Percentiles rank a stretch among this genome's conserved stretches.
Evolutionary conservation across 2,329 filamentous ascomycete genomes (phyloP).

Genomic region (Curvularia lunata): DNA sequence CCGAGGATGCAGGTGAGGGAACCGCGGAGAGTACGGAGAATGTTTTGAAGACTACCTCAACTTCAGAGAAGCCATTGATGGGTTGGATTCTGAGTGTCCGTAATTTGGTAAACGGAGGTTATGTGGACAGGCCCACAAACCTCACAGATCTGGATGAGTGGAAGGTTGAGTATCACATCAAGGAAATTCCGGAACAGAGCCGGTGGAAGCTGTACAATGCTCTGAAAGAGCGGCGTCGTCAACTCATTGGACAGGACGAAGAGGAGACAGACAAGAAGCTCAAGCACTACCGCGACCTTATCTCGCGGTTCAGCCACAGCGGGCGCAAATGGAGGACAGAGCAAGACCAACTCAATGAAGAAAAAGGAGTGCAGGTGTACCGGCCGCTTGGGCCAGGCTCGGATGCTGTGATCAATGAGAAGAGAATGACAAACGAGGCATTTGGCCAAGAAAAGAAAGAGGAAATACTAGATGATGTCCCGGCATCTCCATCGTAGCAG

Average conservation of each 20-base stretch:
- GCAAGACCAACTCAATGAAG: constrained; percentile 61
- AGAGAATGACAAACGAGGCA: constrained; percentile 2
- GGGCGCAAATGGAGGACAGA: constrained; percentile 66
- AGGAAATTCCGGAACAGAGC: constrained; percentile 55
- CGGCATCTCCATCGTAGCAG: constrained; percentile 8
- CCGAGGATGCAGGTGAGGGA: constrained; percentile 1
- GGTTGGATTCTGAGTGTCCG: constrained; percentile 75
- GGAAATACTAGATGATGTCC: constrained; percentile 9
- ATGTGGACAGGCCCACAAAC: constrained; percentile 65
- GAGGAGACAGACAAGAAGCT: constrained; percentile 48
- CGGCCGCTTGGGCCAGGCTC: constrained; percentile 42
- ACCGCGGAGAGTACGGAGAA: background rate
- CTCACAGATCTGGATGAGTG: constrained; percentile 62
- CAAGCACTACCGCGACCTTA: constrained; percentile 54
- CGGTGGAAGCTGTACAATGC: constrained; percentile 32
- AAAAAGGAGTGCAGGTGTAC: constrained; percentile 49
- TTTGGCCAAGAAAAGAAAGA: constrained; percentile 9
- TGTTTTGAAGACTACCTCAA: background rate
- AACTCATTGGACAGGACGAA: constrained; percentile 48
- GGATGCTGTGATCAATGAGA: constrained; percentile 8
- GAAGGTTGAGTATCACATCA: constrained; percentile 79
- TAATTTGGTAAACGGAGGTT: constrained; percentile 72
- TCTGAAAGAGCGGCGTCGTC: constrained; percentile 63
- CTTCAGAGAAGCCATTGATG: constrained; percentile 55
- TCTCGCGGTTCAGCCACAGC: constrained; percentile 57